These are phyloP conservation scores for Kwoniella shandongensis DNA, from an alignment of 768 basidiomycete species.

Conservation along the genomic window DNA sequence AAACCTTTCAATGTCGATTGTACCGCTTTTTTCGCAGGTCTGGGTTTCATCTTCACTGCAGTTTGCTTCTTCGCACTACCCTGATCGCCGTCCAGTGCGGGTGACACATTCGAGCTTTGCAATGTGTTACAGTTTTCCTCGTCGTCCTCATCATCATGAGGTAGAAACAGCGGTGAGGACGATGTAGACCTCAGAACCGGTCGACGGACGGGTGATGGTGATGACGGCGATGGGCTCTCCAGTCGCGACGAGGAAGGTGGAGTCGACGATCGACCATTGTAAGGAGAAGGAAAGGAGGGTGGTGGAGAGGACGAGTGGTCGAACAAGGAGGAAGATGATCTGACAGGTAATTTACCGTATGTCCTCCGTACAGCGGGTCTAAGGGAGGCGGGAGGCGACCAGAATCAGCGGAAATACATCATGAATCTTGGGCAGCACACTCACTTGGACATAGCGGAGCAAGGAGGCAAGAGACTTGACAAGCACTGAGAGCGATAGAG, in stretches of 20 bases:
- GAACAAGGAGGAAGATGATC: conserved; percentile 17
- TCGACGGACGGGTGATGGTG: not conserved
- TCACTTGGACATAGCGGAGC: conserved; percentile 11
- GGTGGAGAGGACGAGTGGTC: conserved; percentile 12
- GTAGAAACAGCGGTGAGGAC: conserved; percentile 12
- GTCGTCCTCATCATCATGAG: conserved; percentile 18
- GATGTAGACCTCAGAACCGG: not conserved
- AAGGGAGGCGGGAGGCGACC: too few species aligned
- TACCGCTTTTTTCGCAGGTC: conserved; percentile 2
- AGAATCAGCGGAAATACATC: not conserved
- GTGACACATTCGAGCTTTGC: too few species aligned
- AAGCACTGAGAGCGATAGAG: not conserved
- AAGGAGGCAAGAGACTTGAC: not conserved
- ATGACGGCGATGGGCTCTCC: conserved; percentile 9
- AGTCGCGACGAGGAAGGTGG: conserved; percentile 16
- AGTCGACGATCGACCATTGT: conserved; percentile 10
- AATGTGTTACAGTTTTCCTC: too few species aligned
- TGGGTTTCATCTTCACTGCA: not conserved
- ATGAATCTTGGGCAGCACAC: too few species aligned
- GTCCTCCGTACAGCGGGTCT: conserved; percentile 35
- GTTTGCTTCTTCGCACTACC: not conserved
- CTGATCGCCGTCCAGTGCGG: too few species aligned
- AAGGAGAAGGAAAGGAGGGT: not conserved
- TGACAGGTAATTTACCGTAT: conserved; percentile 26
- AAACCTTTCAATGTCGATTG: conserved; percentile 34